A percentile compares a stretch with the other conserved stretches of the same genome.
Conservation (phyloP, 805 yeast species). For the Yarrowia sp. region DNA sequence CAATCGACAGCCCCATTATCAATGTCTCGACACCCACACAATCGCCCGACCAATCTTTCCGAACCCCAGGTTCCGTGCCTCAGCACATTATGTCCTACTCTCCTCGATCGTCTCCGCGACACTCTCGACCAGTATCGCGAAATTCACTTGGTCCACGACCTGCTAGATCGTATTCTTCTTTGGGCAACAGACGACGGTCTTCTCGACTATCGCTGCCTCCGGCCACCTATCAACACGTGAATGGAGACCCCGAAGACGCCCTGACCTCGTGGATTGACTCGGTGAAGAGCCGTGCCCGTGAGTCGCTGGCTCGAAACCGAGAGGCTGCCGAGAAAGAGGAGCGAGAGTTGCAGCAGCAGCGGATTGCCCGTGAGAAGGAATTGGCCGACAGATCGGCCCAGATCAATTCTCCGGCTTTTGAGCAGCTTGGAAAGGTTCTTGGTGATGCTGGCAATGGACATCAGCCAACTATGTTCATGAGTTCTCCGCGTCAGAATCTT, state of each 20-base stretch:
- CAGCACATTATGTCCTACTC: conserved; percentile 11
- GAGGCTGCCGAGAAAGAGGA: conserved; percentile 28
- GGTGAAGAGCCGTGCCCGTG: conserved; percentile 5
- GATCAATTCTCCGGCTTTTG: conserved; percentile 22
- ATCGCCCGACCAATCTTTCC: conserved; percentile 6
- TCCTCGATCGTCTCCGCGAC: conserved; percentile 4
- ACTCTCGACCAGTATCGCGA: background rate
- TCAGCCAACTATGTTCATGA: background rate
- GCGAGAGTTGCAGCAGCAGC: conserved; percentile 24
- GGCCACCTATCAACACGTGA: background rate
- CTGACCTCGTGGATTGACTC: conserved; percentile 22
- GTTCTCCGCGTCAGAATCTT: background rate
- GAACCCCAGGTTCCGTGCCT: conserved; percentile 14
- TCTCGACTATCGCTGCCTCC: conserved; percentile 6
- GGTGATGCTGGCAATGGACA: background rate
- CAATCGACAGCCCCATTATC: conserved; percentile 12
- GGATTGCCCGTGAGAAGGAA: conserved; percentile 4
- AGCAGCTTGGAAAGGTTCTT: conserved; percentile 23
- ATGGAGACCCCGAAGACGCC: background rate
- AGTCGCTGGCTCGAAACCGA: conserved; percentile 22
- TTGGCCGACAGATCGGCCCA: conserved; percentile 6
- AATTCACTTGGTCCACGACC: conserved; percentile 13
- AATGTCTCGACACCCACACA: background rate
- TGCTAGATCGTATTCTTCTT: background rate
- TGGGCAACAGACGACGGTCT: background rate